Evolutionary conservation across 2,329 filamentous ascomycete genomes (phyloP), one percentile per base, ranked within the genome.

Genomic region (Berkeleyomyces rouxiae): DNA sequence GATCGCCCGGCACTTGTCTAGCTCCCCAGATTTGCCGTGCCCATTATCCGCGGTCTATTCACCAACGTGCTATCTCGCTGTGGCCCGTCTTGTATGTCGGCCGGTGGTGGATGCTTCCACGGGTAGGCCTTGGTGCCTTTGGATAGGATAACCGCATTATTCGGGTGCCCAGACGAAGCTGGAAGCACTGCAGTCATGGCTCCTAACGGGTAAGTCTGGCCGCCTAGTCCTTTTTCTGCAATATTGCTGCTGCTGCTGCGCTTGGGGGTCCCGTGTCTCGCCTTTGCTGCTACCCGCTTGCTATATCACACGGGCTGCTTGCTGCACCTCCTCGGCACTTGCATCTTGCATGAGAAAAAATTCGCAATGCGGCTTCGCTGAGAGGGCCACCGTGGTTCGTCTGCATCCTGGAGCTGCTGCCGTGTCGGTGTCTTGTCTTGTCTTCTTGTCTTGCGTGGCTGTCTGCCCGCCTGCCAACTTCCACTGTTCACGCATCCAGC

Each of bases 151-250:
- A 53, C 49, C 23, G 23, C 23, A 23, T 23, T 23, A 23, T 23
- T 23, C 23, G 23, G 23, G 23, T 23, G 23, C 23, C 23, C 23
- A 23, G 23, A 23, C 23, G 23, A 23, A 23, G 23, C 23, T 23
- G 23, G 23, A 37, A 37, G 23, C 13, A 51, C 16, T 40, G 60
- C 47, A 11, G 37, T 3, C 33, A 61, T 61, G 60, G 37, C 60
- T 39, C 60, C 60, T 39, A 61, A 61, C 39, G 60, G 60, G 60
- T 61, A 61, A 55, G 60, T 61, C 36, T 47, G 9, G 13, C 33
- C 6, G 23, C 40, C n/a, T 16, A 11, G 3, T 11, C 31, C 11
- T 39, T 59, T 5, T 16, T 59, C 44, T 58, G 31, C 7, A 31
- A 1, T 51, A 40, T 31, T 46, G 7, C 36, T 37, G 13, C 36